Conservation (phyloP, 148 eudicot genomes). For the Arbutus unedo region DNA sequence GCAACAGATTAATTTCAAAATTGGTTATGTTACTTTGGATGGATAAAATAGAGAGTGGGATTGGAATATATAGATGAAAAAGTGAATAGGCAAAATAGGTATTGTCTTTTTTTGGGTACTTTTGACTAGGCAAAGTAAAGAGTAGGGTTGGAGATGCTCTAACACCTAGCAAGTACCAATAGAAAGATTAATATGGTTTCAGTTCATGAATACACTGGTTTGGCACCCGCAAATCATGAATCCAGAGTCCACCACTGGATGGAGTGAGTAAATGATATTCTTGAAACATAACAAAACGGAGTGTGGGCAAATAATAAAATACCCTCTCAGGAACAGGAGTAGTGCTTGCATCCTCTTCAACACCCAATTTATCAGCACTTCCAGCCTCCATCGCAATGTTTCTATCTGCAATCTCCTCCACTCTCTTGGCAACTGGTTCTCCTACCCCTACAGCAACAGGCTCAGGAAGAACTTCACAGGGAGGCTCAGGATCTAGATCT, state of each 20-base stretch:
- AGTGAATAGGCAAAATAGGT: too few species aligned
- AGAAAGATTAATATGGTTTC: too few species aligned
- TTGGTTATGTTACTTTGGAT: too few species aligned
- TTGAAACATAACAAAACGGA: not conserved
- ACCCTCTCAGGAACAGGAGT: conserved; percentile 93
- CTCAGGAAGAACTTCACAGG: conserved; percentile 57
- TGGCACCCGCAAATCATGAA: too few species aligned
- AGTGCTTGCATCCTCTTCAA: conserved; percentile 72
- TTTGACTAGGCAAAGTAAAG: too few species aligned
- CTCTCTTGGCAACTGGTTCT: conserved; percentile 54
- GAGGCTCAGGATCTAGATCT: conserved; percentile 79
- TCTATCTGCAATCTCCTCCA: conserved; percentile 62
- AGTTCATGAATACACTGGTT: too few species aligned
- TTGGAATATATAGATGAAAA: too few species aligned
- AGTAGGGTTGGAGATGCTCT: too few species aligned
- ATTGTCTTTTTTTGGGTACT: too few species aligned
- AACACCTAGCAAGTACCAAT: too few species aligned
- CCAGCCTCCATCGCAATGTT: conserved; percentile 79
- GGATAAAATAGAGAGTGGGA: too few species aligned
- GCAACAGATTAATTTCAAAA: too few species aligned
- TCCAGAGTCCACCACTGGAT: not conserved
- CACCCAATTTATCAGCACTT: conserved; percentile 67
- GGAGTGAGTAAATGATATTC: not conserved
- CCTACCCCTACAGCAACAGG: conserved; percentile 49
- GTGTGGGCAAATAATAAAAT: conserved; percentile 17